Percentiles rank a stretch among this genome's conserved stretches.
Evolutionary conservation across 2,329 filamentous ascomycete genomes (phyloP).

Genomic region (Penicillium hordei): DNA sequence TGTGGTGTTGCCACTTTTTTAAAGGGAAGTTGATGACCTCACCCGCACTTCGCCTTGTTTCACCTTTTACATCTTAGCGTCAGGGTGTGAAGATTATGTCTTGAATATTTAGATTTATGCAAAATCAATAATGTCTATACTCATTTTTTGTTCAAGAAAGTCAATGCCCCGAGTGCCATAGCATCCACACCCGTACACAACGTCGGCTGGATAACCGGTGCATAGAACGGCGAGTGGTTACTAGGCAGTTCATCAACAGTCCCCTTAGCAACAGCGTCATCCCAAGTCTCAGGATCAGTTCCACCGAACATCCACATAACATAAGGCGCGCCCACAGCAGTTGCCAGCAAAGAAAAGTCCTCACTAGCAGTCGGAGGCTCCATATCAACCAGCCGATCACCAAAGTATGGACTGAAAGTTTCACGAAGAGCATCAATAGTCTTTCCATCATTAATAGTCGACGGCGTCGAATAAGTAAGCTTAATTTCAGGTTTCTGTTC

Average conservation of each 20-base stretch:
- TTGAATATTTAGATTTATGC: neutral
- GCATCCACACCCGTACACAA: conserved; percentile 53
- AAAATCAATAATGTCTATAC: neutral
- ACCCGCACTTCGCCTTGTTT: neutral
- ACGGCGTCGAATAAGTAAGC: conserved; percentile 46
- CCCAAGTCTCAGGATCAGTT: conserved; percentile 49
- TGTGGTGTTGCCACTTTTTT: neutral
- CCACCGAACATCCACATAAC: conserved; percentile 60
- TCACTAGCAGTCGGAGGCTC: conserved; percentile 52
- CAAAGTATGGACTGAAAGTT: conserved; percentile 51
- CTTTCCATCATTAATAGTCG: conserved; percentile 53
- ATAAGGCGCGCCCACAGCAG: conserved; percentile 50
- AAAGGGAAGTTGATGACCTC: conserved; percentile 1
- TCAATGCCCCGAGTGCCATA: conserved; percentile 52
- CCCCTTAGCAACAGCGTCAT: conserved; percentile 49
- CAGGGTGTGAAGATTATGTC: neutral
- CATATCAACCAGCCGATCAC: conserved; percentile 38
- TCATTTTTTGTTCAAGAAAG: conserved; percentile 24
- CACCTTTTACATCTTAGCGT: neutral
- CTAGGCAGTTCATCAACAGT: conserved; percentile 52
- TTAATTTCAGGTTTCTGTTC: conserved; percentile 47
- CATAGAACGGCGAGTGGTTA: conserved; percentile 60
- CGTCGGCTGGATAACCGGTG: conserved; percentile 57
- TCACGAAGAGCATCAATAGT: conserved; percentile 46
- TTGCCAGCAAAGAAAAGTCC: conserved; percentile 59